Percentiles rank a stretch among this genome's conserved stretches.
Conservation (phyloP, 179 eudicot species). For the Corrigiola litoralis region DNA sequence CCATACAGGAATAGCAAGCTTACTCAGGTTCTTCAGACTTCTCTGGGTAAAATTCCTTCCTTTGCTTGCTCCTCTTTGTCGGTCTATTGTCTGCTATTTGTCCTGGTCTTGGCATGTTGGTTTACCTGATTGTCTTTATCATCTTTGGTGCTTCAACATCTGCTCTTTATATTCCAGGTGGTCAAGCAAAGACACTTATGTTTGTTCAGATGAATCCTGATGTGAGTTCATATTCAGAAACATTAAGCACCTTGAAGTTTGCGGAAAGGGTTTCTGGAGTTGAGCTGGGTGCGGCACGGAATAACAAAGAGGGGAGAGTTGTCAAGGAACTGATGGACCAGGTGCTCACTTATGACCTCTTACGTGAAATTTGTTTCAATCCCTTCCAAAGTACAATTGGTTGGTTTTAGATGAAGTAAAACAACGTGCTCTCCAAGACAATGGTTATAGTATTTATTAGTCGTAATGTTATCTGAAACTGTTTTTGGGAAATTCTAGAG, state of each 20-base stretch:
- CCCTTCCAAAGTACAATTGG: no score
- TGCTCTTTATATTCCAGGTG: conserved; percentile 41
- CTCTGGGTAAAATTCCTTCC: conserved; percentile 57
- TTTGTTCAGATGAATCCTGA: conserved; percentile 98
- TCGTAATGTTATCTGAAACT: no score
- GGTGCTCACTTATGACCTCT: no score
- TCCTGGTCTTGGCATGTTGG: no score
- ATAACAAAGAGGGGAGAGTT: conserved; percentile 74
- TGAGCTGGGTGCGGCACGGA: conserved; percentile 94
- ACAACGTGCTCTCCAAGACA: no score
- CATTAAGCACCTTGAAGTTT: conserved; percentile 95
- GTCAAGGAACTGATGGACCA: conserved; percentile 94
- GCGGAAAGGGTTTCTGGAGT: conserved; percentile 97
- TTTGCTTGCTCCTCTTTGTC: neutral
- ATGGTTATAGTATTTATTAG: no score
- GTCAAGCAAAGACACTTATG: conserved; percentile 99
- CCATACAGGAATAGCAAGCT: conserved; percentile 97
- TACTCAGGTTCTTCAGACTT: conserved; percentile 92
- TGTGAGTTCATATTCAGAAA: conserved; percentile 79
- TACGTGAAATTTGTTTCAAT: no score
- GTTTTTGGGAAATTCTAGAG: no score
- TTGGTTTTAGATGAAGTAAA: no score
- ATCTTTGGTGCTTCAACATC: neutral
- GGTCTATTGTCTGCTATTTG: no score
- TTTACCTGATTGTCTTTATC: neutral